Evolutionary conservation across 164 flowering plant species (phyloP).

Genomic region (Vitis riparia): DNA sequence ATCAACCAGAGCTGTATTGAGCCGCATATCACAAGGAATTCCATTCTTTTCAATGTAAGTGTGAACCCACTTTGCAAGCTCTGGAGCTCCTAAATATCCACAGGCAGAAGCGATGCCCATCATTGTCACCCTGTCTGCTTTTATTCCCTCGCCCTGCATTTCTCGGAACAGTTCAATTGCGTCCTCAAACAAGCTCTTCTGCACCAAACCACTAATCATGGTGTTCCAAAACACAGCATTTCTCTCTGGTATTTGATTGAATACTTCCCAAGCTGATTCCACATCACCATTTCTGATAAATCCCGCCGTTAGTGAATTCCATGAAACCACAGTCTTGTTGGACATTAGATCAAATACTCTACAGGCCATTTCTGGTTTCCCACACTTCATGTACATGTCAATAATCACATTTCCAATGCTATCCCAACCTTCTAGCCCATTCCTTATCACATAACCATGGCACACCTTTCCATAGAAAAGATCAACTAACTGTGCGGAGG

Average conservation of each 20-base stretch:
- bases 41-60: slow-evolving; percentile 29
- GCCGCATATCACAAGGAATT: slow-evolving; percentile 38
- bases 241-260: slow-evolving; percentile 39
- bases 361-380: slow-evolving; percentile 36
- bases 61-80: slow-evolving; percentile 49
- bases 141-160: slow-evolving; percentile 42
- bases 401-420: slow-evolving; percentile 44
- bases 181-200: slow-evolving; percentile 46
- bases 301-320: slow-evolving; percentile 60
- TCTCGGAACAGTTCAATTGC: slow-evolving; percentile 43
- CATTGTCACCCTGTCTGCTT: slow-evolving; percentile 43
- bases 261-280: slow-evolving; percentile 36
- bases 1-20: slow-evolving; percentile 53
- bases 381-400: slow-evolving; percentile 67
- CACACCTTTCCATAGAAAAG: slow-evolving; percentile 36
- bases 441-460: slow-evolving; percentile 44
- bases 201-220: slow-evolving; percentile 42
- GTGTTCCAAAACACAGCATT: slow-evolving; percentile 63
- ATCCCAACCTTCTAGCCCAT: slow-evolving; percentile 46
- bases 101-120: slow-evolving; percentile 45
- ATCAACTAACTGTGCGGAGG: slow-evolving; percentile 40
- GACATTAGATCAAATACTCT: slow-evolving; percentile 47
- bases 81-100: slow-evolving; percentile 50
- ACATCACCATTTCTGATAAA: slow-evolving; percentile 39
- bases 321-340: slow-evolving; percentile 53